Percentiles rank a stretch among this genome's conserved stretches.
These are phyloP conservation scores for Eruca vesicaria DNA, from an alignment of 441 rosid species.

Conservation along the genomic window DNA sequence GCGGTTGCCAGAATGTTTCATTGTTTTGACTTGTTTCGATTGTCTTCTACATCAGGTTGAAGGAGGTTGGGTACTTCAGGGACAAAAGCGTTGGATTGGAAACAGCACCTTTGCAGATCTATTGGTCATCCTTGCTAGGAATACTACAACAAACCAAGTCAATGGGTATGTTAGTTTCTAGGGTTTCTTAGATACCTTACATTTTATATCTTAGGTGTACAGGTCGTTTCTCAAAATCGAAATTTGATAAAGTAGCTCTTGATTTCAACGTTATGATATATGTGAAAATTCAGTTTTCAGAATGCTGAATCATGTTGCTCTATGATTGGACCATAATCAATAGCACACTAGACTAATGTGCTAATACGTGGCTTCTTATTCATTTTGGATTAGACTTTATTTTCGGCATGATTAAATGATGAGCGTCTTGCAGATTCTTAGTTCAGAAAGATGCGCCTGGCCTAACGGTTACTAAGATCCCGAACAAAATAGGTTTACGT, in stretches of 20 bases:
- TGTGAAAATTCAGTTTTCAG: neutral
- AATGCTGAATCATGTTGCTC: neutral
- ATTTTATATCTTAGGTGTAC: conserved; percentile 12
- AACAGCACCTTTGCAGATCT: conserved; percentile 93
- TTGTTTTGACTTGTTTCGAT: conserved; percentile 8
- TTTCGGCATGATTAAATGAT: neutral
- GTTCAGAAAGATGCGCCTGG: conserved; percentile 92
- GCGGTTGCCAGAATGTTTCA: neutral
- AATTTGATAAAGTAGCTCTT: conserved; percentile 11
- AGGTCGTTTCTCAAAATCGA: conserved; percentile 3
- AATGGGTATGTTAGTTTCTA: conserved; percentile 62
- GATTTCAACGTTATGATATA: conserved; percentile 1
- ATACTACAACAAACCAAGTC: conserved; percentile 72
- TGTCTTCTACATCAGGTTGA: conserved; percentile 49
- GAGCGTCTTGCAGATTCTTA: conserved; percentile 53
- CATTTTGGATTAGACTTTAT: neutral
- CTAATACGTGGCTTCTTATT: conserved; percentile 3
- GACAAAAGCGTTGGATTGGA: conserved; percentile 98
- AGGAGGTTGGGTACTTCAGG: conserved; percentile 92
- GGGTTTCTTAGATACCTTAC: neutral
- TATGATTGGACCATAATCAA: neutral
- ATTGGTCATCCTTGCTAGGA: conserved; percentile 79
- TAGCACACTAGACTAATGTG: neutral
- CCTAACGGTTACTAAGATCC: conserved; percentile 75
- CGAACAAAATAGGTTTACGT: conserved; percentile 88